Evolutionary conservation across 2,329 filamentous ascomycete genomes (phyloP).

Genomic region (Knufia petricola): DNA sequence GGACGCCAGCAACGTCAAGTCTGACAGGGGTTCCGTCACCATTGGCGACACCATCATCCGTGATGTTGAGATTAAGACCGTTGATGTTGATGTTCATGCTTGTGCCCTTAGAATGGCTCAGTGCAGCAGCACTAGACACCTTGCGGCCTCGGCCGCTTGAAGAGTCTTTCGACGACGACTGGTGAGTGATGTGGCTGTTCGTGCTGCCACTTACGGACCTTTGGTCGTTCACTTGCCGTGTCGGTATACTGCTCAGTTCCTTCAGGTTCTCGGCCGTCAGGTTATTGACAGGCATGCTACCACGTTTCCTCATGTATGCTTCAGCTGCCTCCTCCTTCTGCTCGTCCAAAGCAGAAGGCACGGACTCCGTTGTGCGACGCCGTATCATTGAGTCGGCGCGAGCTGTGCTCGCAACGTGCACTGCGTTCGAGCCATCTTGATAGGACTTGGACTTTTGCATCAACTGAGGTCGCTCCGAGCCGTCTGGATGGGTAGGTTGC

Average conservation of each 20-base stretch:
- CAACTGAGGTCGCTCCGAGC: conserved; percentile 13
- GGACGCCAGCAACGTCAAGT: conserved; percentile 5
- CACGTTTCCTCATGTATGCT: conserved; percentile 15
- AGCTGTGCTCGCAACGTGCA: neutral
- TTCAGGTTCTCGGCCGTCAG: conserved; percentile 20
- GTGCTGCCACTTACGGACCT: conserved; percentile 21
- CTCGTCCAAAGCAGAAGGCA: conserved; percentile 1
- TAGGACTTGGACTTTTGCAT: conserved; percentile 9
- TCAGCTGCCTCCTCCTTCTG: conserved; percentile 17
- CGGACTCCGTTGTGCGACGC: conserved; percentile 1
- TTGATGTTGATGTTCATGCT: conserved; percentile 11
- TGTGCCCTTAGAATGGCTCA: neutral
- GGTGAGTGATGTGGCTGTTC: conserved; percentile 19
- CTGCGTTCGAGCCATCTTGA: neutral
- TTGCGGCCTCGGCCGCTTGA: conserved; percentile 9
- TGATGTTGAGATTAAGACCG: conserved; percentile 10
- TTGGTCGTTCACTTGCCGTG: conserved; percentile 11
- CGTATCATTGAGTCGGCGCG: neutral
- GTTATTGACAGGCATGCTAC: conserved; percentile 13
- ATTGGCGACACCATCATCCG: neutral
- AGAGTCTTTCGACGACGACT: conserved; percentile 22
- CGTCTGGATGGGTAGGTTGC: conserved; percentile 8
- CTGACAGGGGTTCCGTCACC: neutral
- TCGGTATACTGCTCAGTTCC: conserved; percentile 14
- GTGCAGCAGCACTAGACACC: neutral